phyloP scores from a whole-genome alignment of 306 rosid species.

The Adenanthera pavonina region DNA sequence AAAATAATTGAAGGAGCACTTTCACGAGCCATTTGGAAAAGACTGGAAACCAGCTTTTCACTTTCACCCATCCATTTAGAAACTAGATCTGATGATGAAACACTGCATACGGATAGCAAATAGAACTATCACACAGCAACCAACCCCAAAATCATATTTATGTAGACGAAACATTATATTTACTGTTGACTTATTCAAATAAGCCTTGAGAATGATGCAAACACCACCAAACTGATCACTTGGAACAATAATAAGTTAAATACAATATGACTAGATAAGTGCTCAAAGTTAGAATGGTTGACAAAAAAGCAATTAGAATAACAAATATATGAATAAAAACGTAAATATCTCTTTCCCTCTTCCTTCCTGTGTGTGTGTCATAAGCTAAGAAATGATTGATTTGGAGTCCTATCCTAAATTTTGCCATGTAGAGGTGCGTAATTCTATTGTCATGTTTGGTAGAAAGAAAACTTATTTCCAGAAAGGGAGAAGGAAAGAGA shows the following conservation, averaged over 20 bases:
- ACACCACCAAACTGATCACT: not conserved
- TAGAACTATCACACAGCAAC: not conserved
- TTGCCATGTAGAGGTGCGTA: too few relatives aligned
- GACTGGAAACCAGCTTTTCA: constrained; percentile 82
- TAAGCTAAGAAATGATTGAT: not conserved
- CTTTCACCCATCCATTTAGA: constrained; percentile 96
- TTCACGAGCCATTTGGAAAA: constrained; percentile 87
- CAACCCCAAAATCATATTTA: not conserved
- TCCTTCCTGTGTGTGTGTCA: not conserved
- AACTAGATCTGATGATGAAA: constrained; percentile 84
- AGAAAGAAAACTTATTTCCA: too few relatives aligned
- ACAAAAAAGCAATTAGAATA: not conserved
- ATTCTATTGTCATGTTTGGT: too few relatives aligned
- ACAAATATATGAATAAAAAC: not conserved
- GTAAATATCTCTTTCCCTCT: not conserved
- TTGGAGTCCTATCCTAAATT: not conserved
- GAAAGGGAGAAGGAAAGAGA: too few relatives aligned
- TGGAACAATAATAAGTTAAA: not conserved
- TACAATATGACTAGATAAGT: not conserved
- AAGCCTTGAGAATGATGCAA: constrained; percentile 2
- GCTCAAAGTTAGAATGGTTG: not conserved
- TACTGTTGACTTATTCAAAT: not conserved
- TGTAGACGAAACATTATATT: not conserved
- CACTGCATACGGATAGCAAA: constrained; percentile 41
- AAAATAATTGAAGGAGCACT: constrained; percentile 83